Conservation (phyloP, 345 rosid genomes). For the Carallia pectinifolia region DNA sequence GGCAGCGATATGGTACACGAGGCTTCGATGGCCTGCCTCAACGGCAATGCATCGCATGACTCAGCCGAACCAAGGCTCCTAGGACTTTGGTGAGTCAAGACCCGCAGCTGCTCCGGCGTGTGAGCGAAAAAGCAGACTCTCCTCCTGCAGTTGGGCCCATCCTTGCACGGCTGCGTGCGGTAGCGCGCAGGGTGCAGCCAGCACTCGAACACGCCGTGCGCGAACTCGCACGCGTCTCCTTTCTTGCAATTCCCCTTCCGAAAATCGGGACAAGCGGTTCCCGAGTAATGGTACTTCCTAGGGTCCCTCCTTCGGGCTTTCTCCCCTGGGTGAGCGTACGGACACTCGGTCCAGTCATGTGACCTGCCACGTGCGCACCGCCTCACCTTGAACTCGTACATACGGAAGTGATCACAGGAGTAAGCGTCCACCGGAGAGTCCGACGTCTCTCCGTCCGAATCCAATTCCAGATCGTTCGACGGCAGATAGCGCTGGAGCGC, state of each 20-base stretch:
- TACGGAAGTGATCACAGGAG: constrained; percentile 84
- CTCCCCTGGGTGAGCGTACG: constrained; percentile 94
- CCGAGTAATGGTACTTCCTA: constrained; percentile 69
- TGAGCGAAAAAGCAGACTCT: constrained; percentile 93
- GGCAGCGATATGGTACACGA: constrained; percentile 36
- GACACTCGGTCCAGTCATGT: constrained; percentile 98
- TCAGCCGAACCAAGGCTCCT: constrained; percentile 43
- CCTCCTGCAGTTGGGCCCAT: constrained; percentile 65
- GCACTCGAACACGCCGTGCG: constrained; percentile 96
- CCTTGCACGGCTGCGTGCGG: constrained; percentile 91
- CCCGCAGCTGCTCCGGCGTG: constrained; percentile 77
- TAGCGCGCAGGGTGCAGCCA: constrained; percentile 95
- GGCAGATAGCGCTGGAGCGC: constrained; percentile 67
- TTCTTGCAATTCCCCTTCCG: constrained; percentile 69
- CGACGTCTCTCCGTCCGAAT: constrained; percentile 46
- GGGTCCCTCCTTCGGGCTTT: constrained; percentile 90
- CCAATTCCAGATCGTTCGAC: constrained; percentile 49
- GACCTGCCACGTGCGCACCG: constrained; percentile 80
- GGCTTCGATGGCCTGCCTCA: constrained; percentile 23
- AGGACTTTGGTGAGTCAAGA: constrained; percentile 51
- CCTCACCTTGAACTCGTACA: constrained; percentile 86
- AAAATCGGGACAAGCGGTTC: constrained; percentile 81
- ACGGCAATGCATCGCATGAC: constrained; percentile 44
- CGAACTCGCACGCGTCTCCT: constrained; percentile 82
- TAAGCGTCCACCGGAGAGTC: constrained; percentile 56